Evolutionary conservation across 2,329 filamentous ascomycete species (phyloP), one percentile per base, ranked within the genome.

Genomic region (Myriosclerotinia duriaeana): DNA sequence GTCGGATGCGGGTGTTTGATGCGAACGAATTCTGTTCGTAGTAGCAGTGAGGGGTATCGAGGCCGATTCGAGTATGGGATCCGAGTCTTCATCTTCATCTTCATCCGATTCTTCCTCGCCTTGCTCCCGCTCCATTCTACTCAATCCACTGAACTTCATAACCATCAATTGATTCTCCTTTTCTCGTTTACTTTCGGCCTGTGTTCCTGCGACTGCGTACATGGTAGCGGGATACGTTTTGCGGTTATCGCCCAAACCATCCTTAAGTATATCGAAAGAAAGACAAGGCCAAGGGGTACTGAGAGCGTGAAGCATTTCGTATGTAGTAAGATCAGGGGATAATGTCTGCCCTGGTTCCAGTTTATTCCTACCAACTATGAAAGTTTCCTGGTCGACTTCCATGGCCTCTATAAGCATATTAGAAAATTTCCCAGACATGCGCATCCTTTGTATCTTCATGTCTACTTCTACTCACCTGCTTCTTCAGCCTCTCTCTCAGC

Each of bases 241-340:
- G 76, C 95, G 89, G 78, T 92, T 88, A 76, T 97, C 90, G 72
- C 95, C 95, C 22, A 99, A 85, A 63, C 84, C 83, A 79, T 99
- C 95, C 73, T 85, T 89, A 69, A 99, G 80, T 68, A 99, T 89
- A 77, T 98, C 95, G 79, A 97, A 97, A 2, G 94, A 98, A 20
- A 99, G 85, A 77, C 95, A 99, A 3, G 95, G 95, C 95, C 95
- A 99, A 1, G 93, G 93, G 9, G 93, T 93, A 78, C 90, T 95
- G 70, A 99, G 85, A 69, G 88, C 92, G 82, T 99, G 95, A 68
- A 99, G 87, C 93, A 99, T 96, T 78, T 97, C 90, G 81, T 99
- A 99, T 7, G 94, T 94, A n/a, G 91, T 92, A 67, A 91, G 84
- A 79, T 99, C 95, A 17, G 95, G 94, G 4, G 93, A 88, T 66